Base-by-base conservation (phyloP, 345 rosid genomes). In the Lumnitzera racemosa region DNA sequence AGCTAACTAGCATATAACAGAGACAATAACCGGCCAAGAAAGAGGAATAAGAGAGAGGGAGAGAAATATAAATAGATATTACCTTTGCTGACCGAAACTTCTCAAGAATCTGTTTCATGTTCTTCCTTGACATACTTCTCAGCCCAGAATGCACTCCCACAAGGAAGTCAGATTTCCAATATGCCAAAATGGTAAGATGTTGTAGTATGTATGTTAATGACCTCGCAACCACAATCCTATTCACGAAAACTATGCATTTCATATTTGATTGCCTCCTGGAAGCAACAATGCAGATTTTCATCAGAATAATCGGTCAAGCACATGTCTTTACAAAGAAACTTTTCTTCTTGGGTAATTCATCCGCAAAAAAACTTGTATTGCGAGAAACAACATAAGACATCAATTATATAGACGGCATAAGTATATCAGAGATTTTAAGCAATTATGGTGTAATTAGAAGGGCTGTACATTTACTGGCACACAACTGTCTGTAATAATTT, bases 201-300 rank as follows among this genome's bases (percentile, higher is more conserved):
- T 85, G 87, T 50, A 91, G 80, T 65, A 91, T 61, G 74, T 68
- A 77, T 57, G 95, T 75, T 72, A 91, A 68, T 55, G 89, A 72
- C 77, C 90, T 85, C 13, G 98, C 98, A 65, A 78, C 85, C 58
- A 87, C 75, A 65, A 91, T 85, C 81, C 98, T 88, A 74, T 85
- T 87, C 62, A 89, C 98, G 76, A 91, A 91, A 64, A 91, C 69
- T 79, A 91, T 85, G 69, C 95, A 83, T 74, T 91, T 91, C 85
- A 81, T 80, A 67, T 87, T 68, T 59, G 83, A 85, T 65, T 76
- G 95, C 57, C 80, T 70, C 84, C 96, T 91, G 95, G 56, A 78
- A 78, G 63, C 49, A 12, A 54, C 60, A 65, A 67, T 64, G 49
- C 15, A 15, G 53, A 61, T 24, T 47, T 63, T 60, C 61, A 55